A percentile compares a stretch with the other conserved stretches of the same genome.
phyloP scores from a whole-genome alignment of 1,284 basidiomycete genomes.

The Pascua sp. region DNA sequence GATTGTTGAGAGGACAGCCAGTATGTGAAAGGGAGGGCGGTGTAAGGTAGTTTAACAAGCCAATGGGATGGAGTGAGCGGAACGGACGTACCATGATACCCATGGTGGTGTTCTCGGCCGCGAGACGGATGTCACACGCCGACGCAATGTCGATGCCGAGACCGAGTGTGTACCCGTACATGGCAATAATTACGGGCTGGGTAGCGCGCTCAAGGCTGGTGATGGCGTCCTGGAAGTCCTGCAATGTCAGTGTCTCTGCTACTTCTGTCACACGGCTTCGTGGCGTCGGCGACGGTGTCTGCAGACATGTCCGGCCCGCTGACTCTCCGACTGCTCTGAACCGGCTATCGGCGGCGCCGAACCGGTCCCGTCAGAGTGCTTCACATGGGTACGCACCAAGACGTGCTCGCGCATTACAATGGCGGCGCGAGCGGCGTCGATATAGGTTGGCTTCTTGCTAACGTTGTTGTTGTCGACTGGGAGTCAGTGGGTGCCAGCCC shows the following conservation, averaged over 20 bases:
- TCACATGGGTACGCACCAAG: constrained; percentile 38
- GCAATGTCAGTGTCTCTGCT: background rate
- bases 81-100: constrained; percentile 65
- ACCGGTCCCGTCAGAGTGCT: background rate
- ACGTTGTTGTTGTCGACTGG: constrained; percentile 10
- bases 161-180: constrained; percentile 72
- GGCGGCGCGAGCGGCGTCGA: constrained; percentile 59
- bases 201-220: constrained; percentile 65
- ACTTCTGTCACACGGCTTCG: no score
- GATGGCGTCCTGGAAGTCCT: constrained; percentile 69
- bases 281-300: no score
- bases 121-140: constrained; percentile 77
- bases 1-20: no score
- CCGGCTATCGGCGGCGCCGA: constrained; percentile 6
- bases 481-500: background rate
- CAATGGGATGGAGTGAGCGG: background rate
- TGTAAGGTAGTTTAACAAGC: background rate
- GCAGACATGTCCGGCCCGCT: no score
- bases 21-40: no score
- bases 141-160: constrained; percentile 68
- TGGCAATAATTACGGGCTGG: constrained; percentile 79
- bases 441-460: constrained; percentile 17
- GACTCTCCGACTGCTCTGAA: no score
- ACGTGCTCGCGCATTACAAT: constrained; percentile 56
- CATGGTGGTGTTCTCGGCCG: constrained; percentile 62